Percentiles rank a stretch among this genome's conserved stretches.
phyloP scores from a whole-genome alignment of 345 rosid genomes.

The Crucihimalaya himalaica region DNA sequence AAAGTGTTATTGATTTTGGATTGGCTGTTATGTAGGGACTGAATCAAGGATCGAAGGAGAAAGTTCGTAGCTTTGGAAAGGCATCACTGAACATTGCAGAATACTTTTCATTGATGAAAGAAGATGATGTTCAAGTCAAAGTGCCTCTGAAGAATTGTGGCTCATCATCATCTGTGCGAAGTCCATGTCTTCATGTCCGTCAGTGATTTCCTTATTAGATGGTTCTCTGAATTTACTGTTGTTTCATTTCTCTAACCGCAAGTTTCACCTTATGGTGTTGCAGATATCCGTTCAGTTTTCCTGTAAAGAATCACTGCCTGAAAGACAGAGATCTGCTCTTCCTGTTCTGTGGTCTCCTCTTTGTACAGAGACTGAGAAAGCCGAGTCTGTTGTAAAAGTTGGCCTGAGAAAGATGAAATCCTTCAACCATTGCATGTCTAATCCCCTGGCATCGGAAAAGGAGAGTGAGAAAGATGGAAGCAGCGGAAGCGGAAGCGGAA shows the following conservation, averaged over 20 bases:
- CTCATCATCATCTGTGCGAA: conserved; percentile 29
- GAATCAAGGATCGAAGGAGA: conserved; percentile 54
- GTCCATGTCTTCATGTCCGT: conserved; percentile 43
- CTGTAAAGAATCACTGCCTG: conserved; percentile 36
- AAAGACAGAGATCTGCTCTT: conserved; percentile 36
- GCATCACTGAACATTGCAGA: conserved; percentile 67
- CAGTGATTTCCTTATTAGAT: background rate
- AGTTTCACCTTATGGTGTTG: background rate
- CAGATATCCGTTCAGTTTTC: conserved; percentile 53
- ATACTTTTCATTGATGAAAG: conserved; percentile 53
- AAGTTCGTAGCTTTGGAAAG: conserved; percentile 59
- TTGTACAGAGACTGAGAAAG: conserved; percentile 62
- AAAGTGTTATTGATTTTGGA: background rate
- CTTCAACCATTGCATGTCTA: conserved; percentile 71
- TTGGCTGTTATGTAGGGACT: conserved; percentile 40
- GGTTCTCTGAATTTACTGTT: background rate
- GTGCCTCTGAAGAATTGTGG: conserved; percentile 52
- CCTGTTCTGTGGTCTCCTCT: conserved; percentile 56
- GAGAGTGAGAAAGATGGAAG: conserved; percentile 41
- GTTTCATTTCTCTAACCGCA: conserved; percentile 32
- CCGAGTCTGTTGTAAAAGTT: conserved; percentile 87
- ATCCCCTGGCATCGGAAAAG: conserved; percentile 57
- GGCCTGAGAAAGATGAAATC: conserved; percentile 86
- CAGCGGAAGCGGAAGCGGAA: conserved; percentile 52
- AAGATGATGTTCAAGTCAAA: conserved; percentile 62